phyloP scores from a whole-genome alignment of 106 monocot species.

The Phalaenopsis aphrodite region DNA sequence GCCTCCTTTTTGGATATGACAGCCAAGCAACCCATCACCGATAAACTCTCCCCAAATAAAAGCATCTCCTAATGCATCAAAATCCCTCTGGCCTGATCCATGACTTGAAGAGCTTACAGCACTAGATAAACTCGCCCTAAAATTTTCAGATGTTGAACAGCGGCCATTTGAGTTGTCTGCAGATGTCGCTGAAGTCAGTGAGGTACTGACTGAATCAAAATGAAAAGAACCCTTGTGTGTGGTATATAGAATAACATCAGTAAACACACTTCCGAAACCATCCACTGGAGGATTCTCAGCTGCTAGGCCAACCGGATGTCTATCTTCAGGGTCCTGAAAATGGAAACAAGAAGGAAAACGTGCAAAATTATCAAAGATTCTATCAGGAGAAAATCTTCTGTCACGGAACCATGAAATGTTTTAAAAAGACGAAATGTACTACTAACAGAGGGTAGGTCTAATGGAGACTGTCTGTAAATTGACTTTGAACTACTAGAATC shows the following conservation, averaged over 20 bases:
- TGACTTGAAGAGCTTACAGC: slow-evolving; percentile 57
- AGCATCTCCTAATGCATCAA: slow-evolving; percentile 57
- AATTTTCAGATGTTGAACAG: slow-evolving; percentile 34
- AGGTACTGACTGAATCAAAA: slow-evolving; percentile 26
- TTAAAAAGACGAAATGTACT: slow-evolving; percentile 2
- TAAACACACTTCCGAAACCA: slow-evolving; percentile 41
- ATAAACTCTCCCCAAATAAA: slow-evolving; percentile 48
- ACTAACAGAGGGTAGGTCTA: slow-evolving; percentile 16
- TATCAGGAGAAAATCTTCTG: background rate
- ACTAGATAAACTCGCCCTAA: slow-evolving; percentile 51
- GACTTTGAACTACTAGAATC: slow-evolving; percentile 23
- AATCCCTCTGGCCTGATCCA: slow-evolving; percentile 46
- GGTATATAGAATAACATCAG: slow-evolving; percentile 46
- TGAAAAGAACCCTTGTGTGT: slow-evolving; percentile 24
- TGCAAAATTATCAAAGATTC: background rate
- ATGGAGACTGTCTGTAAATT: slow-evolving; percentile 18
- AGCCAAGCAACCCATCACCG: slow-evolving; percentile 37
- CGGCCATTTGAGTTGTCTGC: slow-evolving; percentile 35
- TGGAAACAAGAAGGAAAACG: background rate
- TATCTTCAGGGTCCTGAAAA: slow-evolving; percentile 37
- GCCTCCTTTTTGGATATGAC: slow-evolving; percentile 26
- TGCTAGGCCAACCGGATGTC: slow-evolving; percentile 13
- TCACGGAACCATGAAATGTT: background rate
- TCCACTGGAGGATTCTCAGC: slow-evolving; percentile 28
- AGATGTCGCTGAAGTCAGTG: slow-evolving; percentile 37